Base-by-base conservation (phyloP, 2,329 filamentous ascomycete genomes). In the Fusarium foetens region DNA sequence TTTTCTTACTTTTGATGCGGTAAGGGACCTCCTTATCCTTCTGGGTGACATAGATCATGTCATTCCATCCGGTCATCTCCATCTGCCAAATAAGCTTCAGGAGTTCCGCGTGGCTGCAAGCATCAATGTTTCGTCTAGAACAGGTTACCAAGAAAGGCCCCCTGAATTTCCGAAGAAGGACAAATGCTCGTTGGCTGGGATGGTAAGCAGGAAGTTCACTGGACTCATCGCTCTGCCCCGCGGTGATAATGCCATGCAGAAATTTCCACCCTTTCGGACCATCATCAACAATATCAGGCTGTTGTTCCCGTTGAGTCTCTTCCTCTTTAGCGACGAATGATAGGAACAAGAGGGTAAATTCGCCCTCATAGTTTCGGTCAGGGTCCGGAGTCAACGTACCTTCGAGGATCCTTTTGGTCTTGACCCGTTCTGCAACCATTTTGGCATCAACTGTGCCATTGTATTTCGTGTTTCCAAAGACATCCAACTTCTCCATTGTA, bases 41-140 rank as follows among this genome's bases (percentile, higher is more conserved):
- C 27, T 61, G 58, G 6, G 63, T 42, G n/a, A 80, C 60, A 72
- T 78, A 78, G 16, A 80, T 55, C 16, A 78, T 41, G 33, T 80
- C 77, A 14, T 60, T 39, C 75, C 76, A 79, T 19, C 69, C 65
- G 21, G 70, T 46, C 17, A 53, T 48, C 51, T 73, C 73, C 12
- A 76, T 43, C 27, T 29, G 23, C 8, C 42, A 16, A 59, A 80
- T 49, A 25, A 71, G 58, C 33, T 46, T 63, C 23, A 65, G 33
- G 29, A 75, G 58, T 19, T 75, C 64, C 8, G 19, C 38, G 54
- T 33, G 51, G 23, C 69, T 60, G 36, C 71, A 71, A 17, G 53
- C 57, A 12, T 75, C 64, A 43, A 68, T 52, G 39, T 72, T 69
- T 19, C 51, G 43, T 19, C 33, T 29, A 14, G 33, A 36, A 8